Evolutionary conservation across 495 filamentous ascomycete genomes (phyloP).

Genomic region (Talaromyces liani): DNA sequence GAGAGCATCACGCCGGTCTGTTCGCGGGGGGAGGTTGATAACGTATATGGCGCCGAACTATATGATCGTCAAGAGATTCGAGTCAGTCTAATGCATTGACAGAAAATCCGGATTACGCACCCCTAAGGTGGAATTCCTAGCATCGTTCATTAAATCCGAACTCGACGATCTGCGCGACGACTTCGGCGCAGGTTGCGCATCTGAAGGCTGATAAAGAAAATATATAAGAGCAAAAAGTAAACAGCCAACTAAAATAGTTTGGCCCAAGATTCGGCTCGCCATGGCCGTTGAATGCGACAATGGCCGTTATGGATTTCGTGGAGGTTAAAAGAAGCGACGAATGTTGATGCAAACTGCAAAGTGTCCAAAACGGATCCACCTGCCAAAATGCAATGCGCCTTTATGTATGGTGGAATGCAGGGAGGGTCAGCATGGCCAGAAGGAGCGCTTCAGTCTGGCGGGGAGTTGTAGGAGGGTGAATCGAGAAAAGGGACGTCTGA

Average conservation of each 20-base stretch:
- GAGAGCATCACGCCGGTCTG: conserved; percentile 57
- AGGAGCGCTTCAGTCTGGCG: not conserved
- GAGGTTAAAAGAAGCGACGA: not conserved
- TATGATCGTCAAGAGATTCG: not conserved
- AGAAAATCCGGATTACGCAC: conserved; percentile 6
- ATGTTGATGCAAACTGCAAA: not conserved
- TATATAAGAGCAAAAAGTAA: conserved; percentile 2
- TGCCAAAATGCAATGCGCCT: not conserved
- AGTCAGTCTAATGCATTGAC: not conserved
- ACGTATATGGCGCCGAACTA: conserved; percentile 57
- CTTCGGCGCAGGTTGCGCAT: not conserved
- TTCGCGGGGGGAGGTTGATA: conserved; percentile 51
- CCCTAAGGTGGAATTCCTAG: conserved; percentile 19
- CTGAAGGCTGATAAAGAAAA: conserved; percentile 5
- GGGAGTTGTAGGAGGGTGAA: too few relatives aligned
- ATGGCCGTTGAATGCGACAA: conserved; percentile 2
- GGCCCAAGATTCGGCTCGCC: conserved; percentile 5
- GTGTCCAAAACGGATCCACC: not conserved
- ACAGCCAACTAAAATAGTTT: conserved; percentile 3
- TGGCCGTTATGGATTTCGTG: not conserved
- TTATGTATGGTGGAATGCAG: not conserved
- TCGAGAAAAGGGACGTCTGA: not conserved
- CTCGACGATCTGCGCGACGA: conserved; percentile 1
- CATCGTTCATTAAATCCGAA: not conserved
- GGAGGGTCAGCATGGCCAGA: not conserved